phyloP scores from a whole-genome alignment of 148 eudicot species.

The Fagopyrum homotropicum region DNA sequence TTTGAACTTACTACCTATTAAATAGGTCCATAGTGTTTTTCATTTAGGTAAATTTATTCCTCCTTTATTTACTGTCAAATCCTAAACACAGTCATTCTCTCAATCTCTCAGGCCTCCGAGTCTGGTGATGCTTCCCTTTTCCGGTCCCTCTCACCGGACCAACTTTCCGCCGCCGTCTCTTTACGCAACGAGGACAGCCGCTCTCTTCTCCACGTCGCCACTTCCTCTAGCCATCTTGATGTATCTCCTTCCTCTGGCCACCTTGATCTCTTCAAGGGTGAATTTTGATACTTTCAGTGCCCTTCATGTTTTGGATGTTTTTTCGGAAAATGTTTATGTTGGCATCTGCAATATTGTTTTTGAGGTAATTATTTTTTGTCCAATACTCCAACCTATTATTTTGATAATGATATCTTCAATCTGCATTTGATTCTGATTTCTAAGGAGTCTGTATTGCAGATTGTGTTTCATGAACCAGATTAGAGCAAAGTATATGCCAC shows the following conservation, averaged over 20 bases:
- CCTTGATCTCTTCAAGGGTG: too few relatives aligned
- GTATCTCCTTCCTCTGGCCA: constrained; percentile 16
- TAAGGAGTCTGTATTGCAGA: constrained; percentile 27
- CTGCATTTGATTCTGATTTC: not conserved
- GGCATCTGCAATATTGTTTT: constrained; percentile 71
- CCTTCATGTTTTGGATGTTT: constrained; percentile 59
- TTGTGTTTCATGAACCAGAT: constrained; percentile 59
- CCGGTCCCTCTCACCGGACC: constrained; percentile 41
- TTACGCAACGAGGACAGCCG: constrained; percentile 85
- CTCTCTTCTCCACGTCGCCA: constrained; percentile 86
- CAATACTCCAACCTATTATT: not conserved
- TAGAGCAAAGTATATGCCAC: constrained; percentile 49
- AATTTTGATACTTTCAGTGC: constrained; percentile 49
- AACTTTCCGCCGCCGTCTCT: constrained; percentile 44
- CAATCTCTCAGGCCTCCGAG: constrained; percentile 38
- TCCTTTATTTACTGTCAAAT: too few relatives aligned
- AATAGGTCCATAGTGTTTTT: too few relatives aligned
- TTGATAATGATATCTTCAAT: constrained; percentile 10
- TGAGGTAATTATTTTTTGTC: constrained; percentile 38
- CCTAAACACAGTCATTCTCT: too few relatives aligned
- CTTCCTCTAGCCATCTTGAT: constrained; percentile 46
- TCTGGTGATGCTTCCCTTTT: constrained; percentile 53
- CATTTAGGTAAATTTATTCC: too few relatives aligned
- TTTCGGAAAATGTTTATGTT: constrained; percentile 57
- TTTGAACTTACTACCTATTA: too few relatives aligned